phyloP scores from a whole-genome alignment of 2,329 filamentous ascomycete genomes.

The Diaporthe ilicicola region DNA sequence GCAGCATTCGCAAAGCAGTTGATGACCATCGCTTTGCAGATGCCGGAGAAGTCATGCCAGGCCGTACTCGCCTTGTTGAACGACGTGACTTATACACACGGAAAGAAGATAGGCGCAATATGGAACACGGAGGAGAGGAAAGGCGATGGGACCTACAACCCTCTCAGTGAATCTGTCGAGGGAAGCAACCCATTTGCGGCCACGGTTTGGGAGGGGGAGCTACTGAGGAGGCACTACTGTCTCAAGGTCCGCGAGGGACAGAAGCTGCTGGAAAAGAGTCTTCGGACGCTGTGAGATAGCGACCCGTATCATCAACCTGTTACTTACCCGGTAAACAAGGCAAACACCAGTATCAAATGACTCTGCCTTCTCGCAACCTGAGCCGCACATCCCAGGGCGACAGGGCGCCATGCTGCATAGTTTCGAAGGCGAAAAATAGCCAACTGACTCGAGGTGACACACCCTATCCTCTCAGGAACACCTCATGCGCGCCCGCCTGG shows the following conservation, averaged over 20 bases:
- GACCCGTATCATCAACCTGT: constrained; percentile 6
- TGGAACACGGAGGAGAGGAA: constrained; percentile 96
- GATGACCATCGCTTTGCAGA: constrained; percentile 80
- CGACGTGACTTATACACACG: constrained; percentile 82
- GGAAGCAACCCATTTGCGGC: constrained; percentile 89
- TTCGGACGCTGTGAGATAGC: constrained; percentile 44
- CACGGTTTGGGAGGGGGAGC: constrained; percentile 93
- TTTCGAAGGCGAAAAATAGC: constrained; percentile 17
- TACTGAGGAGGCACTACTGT: constrained; percentile 85
- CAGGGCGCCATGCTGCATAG: constrained; percentile 3
- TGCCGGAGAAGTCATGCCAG: constrained; percentile 88
- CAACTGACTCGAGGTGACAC: constrained; percentile 14
- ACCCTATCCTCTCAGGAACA: not conserved
- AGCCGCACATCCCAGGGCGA: not conserved
- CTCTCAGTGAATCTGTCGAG: constrained; percentile 77
- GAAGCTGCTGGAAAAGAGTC: constrained; percentile 72
- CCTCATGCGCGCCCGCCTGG: constrained; percentile 13
- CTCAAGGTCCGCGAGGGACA: constrained; percentile 84
- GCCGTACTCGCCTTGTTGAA: constrained; percentile 81
- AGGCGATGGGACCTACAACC: constrained; percentile 87
- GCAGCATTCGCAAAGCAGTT: constrained; percentile 94
- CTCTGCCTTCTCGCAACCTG: constrained; percentile 28
- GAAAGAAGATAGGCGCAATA: constrained; percentile 81
- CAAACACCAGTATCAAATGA: constrained; percentile 6
- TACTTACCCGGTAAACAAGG: not conserved